Percentiles rank a stretch among this genome's conserved stretches.
These are phyloP conservation scores for Henningerozyma blattae DNA, from an alignment of 805 yeast species.

Conservation along the genomic window DNA sequence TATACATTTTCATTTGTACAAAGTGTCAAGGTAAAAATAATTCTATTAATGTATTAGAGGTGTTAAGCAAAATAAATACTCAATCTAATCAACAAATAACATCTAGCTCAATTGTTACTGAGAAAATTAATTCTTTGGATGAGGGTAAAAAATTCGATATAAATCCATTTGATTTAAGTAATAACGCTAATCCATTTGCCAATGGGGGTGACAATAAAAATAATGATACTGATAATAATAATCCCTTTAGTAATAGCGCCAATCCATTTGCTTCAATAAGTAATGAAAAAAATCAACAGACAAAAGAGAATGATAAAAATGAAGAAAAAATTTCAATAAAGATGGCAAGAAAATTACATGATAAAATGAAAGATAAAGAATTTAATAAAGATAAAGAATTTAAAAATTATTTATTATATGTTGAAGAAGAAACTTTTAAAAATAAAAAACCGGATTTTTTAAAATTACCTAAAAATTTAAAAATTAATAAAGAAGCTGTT, in stretches of 20 bases:
- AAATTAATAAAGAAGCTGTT: conserved; percentile 39
- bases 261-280: conserved; percentile 14
- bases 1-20: conserved; percentile 71
- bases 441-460: conserved; percentile 35
- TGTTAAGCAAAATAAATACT: conserved; percentile 55
- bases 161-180: conserved; percentile 23
- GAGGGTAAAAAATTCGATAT: conserved; percentile 31
- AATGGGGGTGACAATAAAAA: conserved; percentile 21
- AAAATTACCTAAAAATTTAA: conserved; percentile 37
- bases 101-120: conserved; percentile 26
- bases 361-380: conserved; percentile 12
- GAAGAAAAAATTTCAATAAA: conserved; percentile 22
- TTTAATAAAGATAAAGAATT: conserved; percentile 25
- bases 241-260: conserved; percentile 11
- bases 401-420: conserved; percentile 57
- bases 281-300: conserved; percentile 1
- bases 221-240: conserved; percentile 27
- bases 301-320: not conserved
- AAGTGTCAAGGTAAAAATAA: conserved; percentile 66
- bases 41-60: conserved; percentile 64
- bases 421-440: conserved; percentile 58
- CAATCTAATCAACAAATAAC: conserved; percentile 33
- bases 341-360: conserved; percentile 22
- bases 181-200: conserved; percentile 17
- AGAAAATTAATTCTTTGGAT: conserved; percentile 29